phyloP scores from a whole-genome alignment of 1,284 basidiomycete genomes.

The Trichosporon inkin region DNA sequence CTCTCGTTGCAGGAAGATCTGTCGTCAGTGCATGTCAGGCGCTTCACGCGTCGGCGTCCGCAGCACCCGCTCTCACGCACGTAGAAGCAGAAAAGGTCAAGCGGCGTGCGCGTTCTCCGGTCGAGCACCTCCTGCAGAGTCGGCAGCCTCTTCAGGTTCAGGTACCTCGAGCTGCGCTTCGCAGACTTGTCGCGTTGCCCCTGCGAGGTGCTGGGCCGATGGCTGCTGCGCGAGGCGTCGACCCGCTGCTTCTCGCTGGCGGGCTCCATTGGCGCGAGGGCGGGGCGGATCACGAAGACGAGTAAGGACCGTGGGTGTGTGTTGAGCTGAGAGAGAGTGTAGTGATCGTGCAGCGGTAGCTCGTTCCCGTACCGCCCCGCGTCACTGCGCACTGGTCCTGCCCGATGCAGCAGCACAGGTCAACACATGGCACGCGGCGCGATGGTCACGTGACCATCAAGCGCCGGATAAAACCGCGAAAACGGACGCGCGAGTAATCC shows the following conservation, averaged over 20 bases:
- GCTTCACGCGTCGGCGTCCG: not conserved
- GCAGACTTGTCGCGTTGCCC: not conserved
- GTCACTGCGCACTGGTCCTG: not conserved
- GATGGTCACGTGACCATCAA: not conserved
- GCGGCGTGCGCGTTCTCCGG: slow-evolving; percentile 81
- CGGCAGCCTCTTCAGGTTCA: slow-evolving; percentile 49
- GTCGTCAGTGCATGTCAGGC: slow-evolving; percentile 2
- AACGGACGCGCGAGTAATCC: not conserved
- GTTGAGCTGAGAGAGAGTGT: not conserved
- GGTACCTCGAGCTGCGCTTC: slow-evolving; percentile 38
- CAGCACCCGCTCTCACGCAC: slow-evolving; percentile 58
- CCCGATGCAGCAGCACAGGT: not conserved
- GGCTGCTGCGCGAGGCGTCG: not conserved
- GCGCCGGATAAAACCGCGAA: not conserved
- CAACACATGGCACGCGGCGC: not conserved
- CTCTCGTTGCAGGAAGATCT: slow-evolving; percentile 81
- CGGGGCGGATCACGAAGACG: not conserved
- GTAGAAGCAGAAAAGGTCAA: slow-evolving; percentile 98
- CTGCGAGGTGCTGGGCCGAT: not conserved
- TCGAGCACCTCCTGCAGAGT: slow-evolving; percentile 77
- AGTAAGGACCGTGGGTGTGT: slow-evolving; percentile 3
- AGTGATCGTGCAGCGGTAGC: not conserved
- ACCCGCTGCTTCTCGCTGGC: slow-evolving; percentile 10
- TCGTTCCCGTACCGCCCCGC: not conserved
- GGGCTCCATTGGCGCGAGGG: slow-evolving; percentile 7